Base-by-base conservation (phyloP, 192 early-diverging fungal genomes). In the Lobulomyces angularis region DNA sequence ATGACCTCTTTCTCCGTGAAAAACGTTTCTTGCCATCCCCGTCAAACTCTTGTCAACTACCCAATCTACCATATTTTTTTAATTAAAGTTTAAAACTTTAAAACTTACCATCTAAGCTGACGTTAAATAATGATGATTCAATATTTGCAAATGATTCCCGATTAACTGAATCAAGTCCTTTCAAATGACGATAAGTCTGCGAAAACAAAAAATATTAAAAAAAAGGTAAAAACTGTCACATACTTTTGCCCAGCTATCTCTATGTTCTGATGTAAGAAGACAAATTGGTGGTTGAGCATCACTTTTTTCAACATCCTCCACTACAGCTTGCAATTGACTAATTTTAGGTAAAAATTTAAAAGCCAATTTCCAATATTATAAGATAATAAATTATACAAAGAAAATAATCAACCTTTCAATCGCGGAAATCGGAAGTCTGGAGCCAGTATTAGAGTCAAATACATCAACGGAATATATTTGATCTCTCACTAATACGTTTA, bases 21-120 rank as follows among this genome's bases (percentile, higher is more conserved):
- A 75, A 0, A 45, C 37, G 25, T 63, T 59, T 44, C 44, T 58
- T 63, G 14, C 37, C 37, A 38, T 7, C 7, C 19, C 11, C 6
- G 27, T 7, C 6, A 38, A 18, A 22, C 37, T 22, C 37, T 6
- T 14, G 37, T 24, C 8, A 38, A 14, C 7, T 14, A 38, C 6
- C 18, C 37, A n/a, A n/a, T n/a, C n/a, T n/a, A n/a, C n/a, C n/a
- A n/a, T n/a, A n/a, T n/a, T n/a, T n/a, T n/a, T n/a, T n/a, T n/a
- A n/a, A n/a, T n/a, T n/a, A n/a, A n/a, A n/a, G n/a, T n/a, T n/a
- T n/a, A n/a, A n/a, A n/a, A n/a, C n/a, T n/a, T n/a, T n/a, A n/a
- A n/a, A n/a, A n/a, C n/a, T n/a, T n/a, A n/a, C n/a, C 81, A 55
- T 93, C 90, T 0, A 93, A 59, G 1, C 67, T 67, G 19, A 90